phyloP scores from a whole-genome alignment of 257 asterid species.

The Nicotiana undulata region DNA sequence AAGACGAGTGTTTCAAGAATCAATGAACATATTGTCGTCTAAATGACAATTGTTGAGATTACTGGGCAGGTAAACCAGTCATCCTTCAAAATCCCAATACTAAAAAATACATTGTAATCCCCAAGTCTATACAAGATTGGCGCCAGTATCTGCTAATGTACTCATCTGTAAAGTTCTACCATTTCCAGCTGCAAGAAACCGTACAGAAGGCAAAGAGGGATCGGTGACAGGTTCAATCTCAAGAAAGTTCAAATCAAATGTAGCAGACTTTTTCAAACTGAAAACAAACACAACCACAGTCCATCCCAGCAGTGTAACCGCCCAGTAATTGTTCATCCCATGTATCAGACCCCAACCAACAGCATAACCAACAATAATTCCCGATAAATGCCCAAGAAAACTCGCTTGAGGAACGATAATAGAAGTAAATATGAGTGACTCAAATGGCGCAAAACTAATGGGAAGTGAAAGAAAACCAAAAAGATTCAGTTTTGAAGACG shows the following conservation, averaged over 20 bases:
- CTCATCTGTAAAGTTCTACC: conserved; percentile 74
- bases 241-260: conserved; percentile 56
- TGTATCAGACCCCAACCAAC: conserved; percentile 88
- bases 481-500: conserved; percentile 78
- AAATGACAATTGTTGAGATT: neutral
- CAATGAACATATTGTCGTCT: neutral
- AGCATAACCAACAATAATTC: conserved; percentile 80
- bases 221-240: conserved; percentile 84
- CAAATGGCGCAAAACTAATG: conserved; percentile 91
- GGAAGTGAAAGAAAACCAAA: conserved; percentile 95
- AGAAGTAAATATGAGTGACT: conserved; percentile 83
- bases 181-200: conserved; percentile 58
- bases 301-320: conserved; percentile 81
- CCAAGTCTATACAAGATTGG: conserved; percentile 54
- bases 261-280: conserved; percentile 90
- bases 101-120: neutral
- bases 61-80: neutral
- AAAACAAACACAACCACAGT: conserved; percentile 47
- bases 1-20: neutral
- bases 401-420: conserved; percentile 96
- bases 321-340: conserved; percentile 96
- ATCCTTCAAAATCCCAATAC: neutral
- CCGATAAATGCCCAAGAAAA: conserved; percentile 85
- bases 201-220: conserved; percentile 71
- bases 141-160: conserved; percentile 37